Conservation (phyloP, 257 asterid genomes). For the Scutellaria barbata region DNA sequence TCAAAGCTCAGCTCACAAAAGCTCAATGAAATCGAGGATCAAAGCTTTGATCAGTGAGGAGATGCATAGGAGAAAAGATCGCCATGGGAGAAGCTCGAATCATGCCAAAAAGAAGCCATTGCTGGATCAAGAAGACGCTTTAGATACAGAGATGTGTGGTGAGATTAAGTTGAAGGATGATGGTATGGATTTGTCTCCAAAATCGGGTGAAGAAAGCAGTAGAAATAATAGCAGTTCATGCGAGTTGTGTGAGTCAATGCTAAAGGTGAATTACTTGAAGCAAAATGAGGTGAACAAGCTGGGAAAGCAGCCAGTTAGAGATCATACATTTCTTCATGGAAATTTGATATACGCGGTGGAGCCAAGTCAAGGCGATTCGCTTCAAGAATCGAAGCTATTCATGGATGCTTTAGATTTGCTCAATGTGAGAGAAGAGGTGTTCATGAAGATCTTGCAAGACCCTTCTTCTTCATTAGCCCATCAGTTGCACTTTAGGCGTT, state of each 20-base stretch:
- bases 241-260: constrained; percentile 42
- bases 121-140: constrained; percentile 35
- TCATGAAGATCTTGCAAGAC: constrained; percentile 68
- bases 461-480: constrained; percentile 59
- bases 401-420: constrained; percentile 78
- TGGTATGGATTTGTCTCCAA: constrained; percentile 31
- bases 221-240: constrained; percentile 24
- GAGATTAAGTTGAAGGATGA: background rate
- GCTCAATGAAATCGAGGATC: constrained; percentile 71
- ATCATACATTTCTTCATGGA: constrained; percentile 58
- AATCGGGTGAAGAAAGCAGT: background rate
- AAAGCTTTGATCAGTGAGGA: constrained; percentile 67
- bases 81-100: constrained; percentile 70
- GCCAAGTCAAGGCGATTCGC: constrained; percentile 49
- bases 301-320: constrained; percentile 46
- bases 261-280: constrained; percentile 48
- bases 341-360: constrained; percentile 52
- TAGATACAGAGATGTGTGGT: background rate
- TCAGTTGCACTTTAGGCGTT: constrained; percentile 53
- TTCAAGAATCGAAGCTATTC: constrained; percentile 71
- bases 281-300: constrained; percentile 45
- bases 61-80: constrained; percentile 48
- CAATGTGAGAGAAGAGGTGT: constrained; percentile 72
- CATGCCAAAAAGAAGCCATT: constrained; percentile 44
- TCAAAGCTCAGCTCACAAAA: constrained; percentile 46